Conservation (phyloP, 2,329 filamentous ascomycete species). For the Ceratocystis destructans region DNA sequence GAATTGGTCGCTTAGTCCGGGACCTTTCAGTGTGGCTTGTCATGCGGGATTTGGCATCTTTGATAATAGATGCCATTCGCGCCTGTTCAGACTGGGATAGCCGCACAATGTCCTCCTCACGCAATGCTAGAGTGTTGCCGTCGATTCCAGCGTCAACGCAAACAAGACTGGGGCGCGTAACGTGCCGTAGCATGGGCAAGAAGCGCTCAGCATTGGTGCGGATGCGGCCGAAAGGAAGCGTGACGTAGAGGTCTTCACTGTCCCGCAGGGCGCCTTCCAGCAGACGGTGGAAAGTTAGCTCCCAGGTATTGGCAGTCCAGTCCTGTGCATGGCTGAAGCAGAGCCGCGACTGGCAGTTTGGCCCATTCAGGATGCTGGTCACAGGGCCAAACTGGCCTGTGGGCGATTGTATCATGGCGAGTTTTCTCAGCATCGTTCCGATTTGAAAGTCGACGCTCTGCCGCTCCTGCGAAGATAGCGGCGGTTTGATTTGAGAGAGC, state of each 20-base stretch:
- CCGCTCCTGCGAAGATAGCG: slow-evolving; percentile 28
- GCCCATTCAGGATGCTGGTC: slow-evolving; percentile 19
- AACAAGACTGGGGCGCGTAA: slow-evolving; percentile 39
- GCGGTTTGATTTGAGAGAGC: slow-evolving; percentile 27
- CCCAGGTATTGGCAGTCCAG: slow-evolving; percentile 34
- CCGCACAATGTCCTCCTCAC: slow-evolving; percentile 10
- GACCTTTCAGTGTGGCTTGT: neutral
- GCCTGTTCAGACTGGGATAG: neutral
- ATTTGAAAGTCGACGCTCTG: slow-evolving; percentile 33
- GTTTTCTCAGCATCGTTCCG: slow-evolving; percentile 33
- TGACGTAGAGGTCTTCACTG: slow-evolving; percentile 45
- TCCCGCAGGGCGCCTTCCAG: slow-evolving; percentile 45
- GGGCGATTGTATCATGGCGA: slow-evolving; percentile 34
- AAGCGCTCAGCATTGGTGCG: slow-evolving; percentile 39
- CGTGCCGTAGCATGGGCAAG: slow-evolving; percentile 36
- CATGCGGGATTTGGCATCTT: neutral
- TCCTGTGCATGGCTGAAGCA: slow-evolving; percentile 13
- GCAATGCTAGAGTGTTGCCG: slow-evolving; percentile 35
- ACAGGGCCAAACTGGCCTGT: slow-evolving; percentile 35
- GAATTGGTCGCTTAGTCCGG: neutral
- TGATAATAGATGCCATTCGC: neutral
- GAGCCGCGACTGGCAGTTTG: slow-evolving; percentile 7
- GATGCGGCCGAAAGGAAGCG: slow-evolving; percentile 43
- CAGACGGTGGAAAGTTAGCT: slow-evolving; percentile 41
- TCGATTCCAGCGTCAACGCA: slow-evolving; percentile 40